phyloP scores from a whole-genome alignment of 768 basidiomycete genomes.

The Kondoa subrosea region DNA sequence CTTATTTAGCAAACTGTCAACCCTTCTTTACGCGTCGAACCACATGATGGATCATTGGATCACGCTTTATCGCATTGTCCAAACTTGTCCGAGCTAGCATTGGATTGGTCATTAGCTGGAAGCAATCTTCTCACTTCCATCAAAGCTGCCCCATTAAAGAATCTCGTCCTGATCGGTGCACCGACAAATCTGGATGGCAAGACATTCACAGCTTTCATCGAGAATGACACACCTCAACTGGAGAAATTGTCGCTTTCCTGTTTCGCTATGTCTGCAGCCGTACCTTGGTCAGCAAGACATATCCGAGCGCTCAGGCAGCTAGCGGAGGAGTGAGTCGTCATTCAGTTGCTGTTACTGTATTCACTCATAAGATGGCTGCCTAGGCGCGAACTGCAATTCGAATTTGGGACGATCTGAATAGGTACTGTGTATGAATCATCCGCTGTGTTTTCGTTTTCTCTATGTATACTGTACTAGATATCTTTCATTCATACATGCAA shows the following conservation, averaged over 20 bases:
- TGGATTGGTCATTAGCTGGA: constrained; percentile 3
- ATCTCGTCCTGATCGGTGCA: constrained; percentile 5
- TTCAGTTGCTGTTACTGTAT: background rate
- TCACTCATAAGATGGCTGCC: background rate
- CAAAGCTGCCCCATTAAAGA: background rate
- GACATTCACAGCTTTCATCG: background rate
- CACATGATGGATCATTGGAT: constrained; percentile 7
- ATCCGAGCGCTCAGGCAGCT: background rate
- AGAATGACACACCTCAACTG: background rate
- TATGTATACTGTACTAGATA: too few relatives aligned
- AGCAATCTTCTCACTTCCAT: background rate
- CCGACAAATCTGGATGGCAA: background rate
- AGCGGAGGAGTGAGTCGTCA: background rate
- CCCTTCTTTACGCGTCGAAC: background rate
- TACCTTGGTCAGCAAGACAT: background rate
- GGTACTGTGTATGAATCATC: too few relatives aligned
- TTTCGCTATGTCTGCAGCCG: background rate
- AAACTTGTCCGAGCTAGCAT: background rate
- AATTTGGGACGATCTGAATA: background rate
- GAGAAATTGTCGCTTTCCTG: background rate
- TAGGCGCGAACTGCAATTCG: background rate
- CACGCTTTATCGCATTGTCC: background rate
- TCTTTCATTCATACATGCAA: too few relatives aligned
- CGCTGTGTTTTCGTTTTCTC: too few relatives aligned
- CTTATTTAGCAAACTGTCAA: background rate